Evolutionary conservation across 192 early-diverging fungal species (phyloP), one percentile per base, ranked within the genome.

Genomic region (Allomyces macrogynus): DNA sequence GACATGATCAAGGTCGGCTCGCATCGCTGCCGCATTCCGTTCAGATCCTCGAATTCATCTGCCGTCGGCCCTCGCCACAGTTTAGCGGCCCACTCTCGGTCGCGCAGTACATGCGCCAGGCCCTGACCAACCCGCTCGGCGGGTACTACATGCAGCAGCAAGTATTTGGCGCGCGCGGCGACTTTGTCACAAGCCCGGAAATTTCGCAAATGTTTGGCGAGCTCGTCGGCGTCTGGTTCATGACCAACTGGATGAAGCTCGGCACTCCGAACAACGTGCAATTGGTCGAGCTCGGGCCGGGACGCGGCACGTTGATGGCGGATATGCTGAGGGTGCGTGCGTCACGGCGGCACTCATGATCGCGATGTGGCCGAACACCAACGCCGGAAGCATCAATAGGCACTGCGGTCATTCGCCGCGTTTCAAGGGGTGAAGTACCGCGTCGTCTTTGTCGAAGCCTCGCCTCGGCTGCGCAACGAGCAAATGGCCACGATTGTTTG

Each of bases 191-290:
- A 4, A 91, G 89, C 10, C 95, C 95, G 4, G 95, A 99, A 72
- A 92, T 99, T 70, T 88, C 85, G 70, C 93, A 98, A 77, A 89
- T 95, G 84, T 98, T 95, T 86, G 93, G 95, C 40, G 95, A 95
- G 74, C 63, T 95, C 3, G 69, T 94, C 44, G 93, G 86, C 11
- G 81, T 98, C 7, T 96, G 91, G 91, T 89, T 88, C 64, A 74
- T 91, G 22, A 72, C 86, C 16, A 83, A 89, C 62, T 96, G 92
- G 93, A 70, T 82, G 67, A 68, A 70, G 49, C 77, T 86, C 62
- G 88, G 87, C 14, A 72, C 78, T 26, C 87, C 87, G 20, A 57
- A 67, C 4, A 72, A 72, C 10, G 73, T 82, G 0, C 80, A 77
- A 23, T 67, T 91, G 49, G 78, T 88, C 3, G 89, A 91, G 65